These are phyloP conservation scores for Massospora cicadina DNA, from an alignment of 371 early-diverging fungal species.

Conservation along the genomic window DNA sequence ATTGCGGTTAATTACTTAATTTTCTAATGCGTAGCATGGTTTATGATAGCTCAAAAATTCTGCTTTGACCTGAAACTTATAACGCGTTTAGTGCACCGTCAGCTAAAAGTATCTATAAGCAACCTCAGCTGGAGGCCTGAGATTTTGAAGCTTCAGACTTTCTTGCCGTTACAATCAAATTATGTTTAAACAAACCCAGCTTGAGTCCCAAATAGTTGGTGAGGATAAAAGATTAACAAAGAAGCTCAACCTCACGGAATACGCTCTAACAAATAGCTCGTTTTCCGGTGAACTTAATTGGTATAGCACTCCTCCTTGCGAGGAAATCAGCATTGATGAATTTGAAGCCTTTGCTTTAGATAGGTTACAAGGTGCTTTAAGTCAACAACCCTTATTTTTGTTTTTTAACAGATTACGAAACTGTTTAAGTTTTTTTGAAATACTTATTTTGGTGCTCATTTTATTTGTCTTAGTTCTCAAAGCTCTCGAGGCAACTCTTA, in stretches of 20 bases:
- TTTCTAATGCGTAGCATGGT: no score
- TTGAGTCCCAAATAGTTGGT: not conserved
- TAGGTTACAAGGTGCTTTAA: conserved; percentile 76
- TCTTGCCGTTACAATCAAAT: no score
- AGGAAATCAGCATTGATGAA: conserved; percentile 72
- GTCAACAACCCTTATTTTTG: conserved; percentile 10
- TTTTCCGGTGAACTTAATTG: conserved; percentile 34
- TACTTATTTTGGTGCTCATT: no score
- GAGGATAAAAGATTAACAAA: not conserved
- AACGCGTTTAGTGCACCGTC: no score
- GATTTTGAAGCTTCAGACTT: no score
- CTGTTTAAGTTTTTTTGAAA: no score
- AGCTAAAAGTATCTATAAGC: no score
- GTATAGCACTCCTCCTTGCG: conserved; percentile 51
- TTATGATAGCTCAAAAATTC: no score
- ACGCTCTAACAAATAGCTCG: not conserved
- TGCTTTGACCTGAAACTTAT: no score
- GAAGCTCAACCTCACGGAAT: not conserved
- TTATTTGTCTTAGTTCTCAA: conserved; percentile 45
- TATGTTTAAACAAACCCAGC: not conserved
- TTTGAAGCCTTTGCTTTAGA: conserved; percentile 85
- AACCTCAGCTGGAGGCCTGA: no score
- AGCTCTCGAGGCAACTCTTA: conserved; percentile 56
- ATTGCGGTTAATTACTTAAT: no score
- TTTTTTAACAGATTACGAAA: no score